Evolutionary conservation across 805 yeast genomes (phyloP), one percentile per base, ranked within the genome.

Genomic region (Zygoascus biomembranicola): DNA sequence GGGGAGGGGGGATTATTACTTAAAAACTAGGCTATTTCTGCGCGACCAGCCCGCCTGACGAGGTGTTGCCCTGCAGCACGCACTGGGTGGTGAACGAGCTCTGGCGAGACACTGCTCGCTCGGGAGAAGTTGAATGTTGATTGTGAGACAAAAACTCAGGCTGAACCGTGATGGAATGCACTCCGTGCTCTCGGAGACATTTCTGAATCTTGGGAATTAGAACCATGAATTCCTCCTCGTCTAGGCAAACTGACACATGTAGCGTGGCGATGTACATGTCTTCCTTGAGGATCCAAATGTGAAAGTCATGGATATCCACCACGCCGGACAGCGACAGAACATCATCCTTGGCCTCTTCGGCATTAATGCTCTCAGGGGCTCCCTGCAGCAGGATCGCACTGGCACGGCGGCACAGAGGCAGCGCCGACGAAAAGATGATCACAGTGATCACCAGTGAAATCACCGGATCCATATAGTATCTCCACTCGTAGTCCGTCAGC

Each of bases 211-310:
- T 78, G 49, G 81, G 75, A 8, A 95, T 95, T 50, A 87, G 77
- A n/a, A 71, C 69, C 53, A 84, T 69, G 66, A 89, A 94, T 26
- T 79, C 75, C 53, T 77, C 80, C n/a, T 89, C 85, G 10, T 78
- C 73, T 13, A 78, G 70, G 51, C 78, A 76, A 44, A 94, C 76
- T 63, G 89, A 87, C 43, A 90, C 85, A 67, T 92, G 99, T 56
- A 94, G 76, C 0, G 96, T 85, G 1, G 97, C 97, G 65, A 92
- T 87, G 59, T 82, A 77, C 52, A 87, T 78, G 56, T 83, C 85
- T 70, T 92, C 99, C 49, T 90, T 87, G 61, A 92, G 77, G 66
- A 90, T 92, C 99, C 99, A 92, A 55, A 92, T 84, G 69, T 92
- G 99, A 76, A 92, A 84, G 70, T 92, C 99, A 68, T 92, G 99